These are phyloP conservation scores for Naganishia kalamii DNA, from an alignment of 768 basidiomycete species.

Conservation along the genomic window DNA sequence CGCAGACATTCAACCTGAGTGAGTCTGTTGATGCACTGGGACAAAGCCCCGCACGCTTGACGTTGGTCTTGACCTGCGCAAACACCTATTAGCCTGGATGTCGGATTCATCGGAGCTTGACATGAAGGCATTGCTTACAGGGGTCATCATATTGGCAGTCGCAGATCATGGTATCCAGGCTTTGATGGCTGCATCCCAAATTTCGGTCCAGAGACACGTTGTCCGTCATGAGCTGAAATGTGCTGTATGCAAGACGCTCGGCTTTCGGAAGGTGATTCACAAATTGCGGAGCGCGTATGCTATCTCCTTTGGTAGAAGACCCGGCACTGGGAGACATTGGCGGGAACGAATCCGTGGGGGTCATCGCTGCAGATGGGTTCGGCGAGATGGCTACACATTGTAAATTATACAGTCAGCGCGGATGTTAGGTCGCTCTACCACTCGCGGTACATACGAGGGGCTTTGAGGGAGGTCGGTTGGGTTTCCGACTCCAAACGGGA, in stretches of 20 bases:
- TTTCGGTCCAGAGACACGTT: constrained; percentile 84
- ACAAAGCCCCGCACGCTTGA: constrained; percentile 74
- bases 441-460: neutral
- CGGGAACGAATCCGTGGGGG: neutral
- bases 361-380: neutral
- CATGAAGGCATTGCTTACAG: constrained; percentile 55
- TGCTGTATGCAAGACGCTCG: constrained; percentile 62
- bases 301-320: neutral
- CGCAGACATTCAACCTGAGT: constrained; percentile 94
- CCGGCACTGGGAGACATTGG: neutral
- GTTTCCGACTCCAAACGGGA: neutral
- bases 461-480: neutral
- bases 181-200: constrained; percentile 79
- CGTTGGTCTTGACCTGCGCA: constrained; percentile 56
- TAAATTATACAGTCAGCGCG: too few relatives aligned
- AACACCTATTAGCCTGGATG: neutral
- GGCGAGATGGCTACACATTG: neutral
- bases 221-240: constrained; percentile 64
- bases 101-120: neutral
- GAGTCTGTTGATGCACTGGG: constrained; percentile 93
- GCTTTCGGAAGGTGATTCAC: constrained; percentile 75
- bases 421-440: neutral
- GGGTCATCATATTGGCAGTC: constrained; percentile 80
- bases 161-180: constrained; percentile 88
- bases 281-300: constrained; percentile 45